These are phyloP conservation scores for Huntiella savannae DNA, from an alignment of 2,329 filamentous ascomycete genomes.

Conservation along the genomic window DNA sequence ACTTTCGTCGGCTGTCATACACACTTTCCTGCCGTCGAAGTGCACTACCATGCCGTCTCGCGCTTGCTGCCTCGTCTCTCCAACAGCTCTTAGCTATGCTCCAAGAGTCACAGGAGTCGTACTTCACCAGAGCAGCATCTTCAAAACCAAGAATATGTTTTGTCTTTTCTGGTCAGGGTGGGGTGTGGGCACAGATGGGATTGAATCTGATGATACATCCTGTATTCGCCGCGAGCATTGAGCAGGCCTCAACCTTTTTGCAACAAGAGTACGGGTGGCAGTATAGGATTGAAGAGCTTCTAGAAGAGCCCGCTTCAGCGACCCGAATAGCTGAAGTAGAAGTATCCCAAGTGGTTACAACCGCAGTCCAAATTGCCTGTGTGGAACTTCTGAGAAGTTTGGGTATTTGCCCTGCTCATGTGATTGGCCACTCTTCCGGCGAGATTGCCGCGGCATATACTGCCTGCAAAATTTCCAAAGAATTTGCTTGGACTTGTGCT, in stretches of 20 bases:
- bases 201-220: constrained; percentile 23
- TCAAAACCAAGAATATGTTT: constrained; percentile 21
- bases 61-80: constrained; percentile 18
- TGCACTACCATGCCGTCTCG: constrained; percentile 17
- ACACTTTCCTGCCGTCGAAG: constrained; percentile 28
- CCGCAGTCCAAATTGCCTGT: constrained; percentile 24
- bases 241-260: constrained; percentile 18
- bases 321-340: constrained; percentile 13
- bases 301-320: neutral
- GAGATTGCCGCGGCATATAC: constrained; percentile 28
- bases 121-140: neutral
- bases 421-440: constrained; percentile 28
- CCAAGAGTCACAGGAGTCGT: constrained; percentile 17
- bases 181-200: constrained; percentile 26
- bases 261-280: constrained; percentile 2
- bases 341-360: constrained; percentile 24
- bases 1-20: constrained; percentile 26
- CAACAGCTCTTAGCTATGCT: neutral
- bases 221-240: constrained; percentile 23
- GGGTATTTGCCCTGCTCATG: constrained; percentile 17
- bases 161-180: constrained; percentile 25
- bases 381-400: constrained; percentile 22
- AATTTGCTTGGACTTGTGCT: constrained; percentile 23
- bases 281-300: neutral
- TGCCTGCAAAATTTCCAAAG: constrained; percentile 18